Conservation (phyloP, 2,329 filamentous ascomycete genomes). For the Helotiales sp. region DNA sequence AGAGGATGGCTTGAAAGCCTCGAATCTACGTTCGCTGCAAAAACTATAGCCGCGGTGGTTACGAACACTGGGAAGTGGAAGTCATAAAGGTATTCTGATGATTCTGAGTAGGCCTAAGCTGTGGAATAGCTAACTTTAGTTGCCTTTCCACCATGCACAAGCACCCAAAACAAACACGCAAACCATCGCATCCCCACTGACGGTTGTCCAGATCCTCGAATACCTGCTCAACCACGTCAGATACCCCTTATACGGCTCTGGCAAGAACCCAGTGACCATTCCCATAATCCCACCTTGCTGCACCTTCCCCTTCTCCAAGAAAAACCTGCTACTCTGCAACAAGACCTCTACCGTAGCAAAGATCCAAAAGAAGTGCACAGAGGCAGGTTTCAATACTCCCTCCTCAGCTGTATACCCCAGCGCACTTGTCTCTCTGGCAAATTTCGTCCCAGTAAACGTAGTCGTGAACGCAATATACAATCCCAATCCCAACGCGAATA, state of each 20-base stretch:
- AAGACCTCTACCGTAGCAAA: slow-evolving; percentile 77
- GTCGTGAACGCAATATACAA: slow-evolving; percentile 69
- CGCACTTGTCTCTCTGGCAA: slow-evolving; percentile 51
- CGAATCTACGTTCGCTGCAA: too few species aligned
- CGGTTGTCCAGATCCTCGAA: slow-evolving; percentile 68
- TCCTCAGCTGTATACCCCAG: slow-evolving; percentile 31
- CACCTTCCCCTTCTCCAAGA: slow-evolving; percentile 60
- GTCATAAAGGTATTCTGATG: too few species aligned
- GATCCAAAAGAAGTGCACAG: slow-evolving; percentile 70
- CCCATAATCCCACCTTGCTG: slow-evolving; percentile 63
- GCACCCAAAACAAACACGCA: slow-evolving; percentile 70
- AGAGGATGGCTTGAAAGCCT: too few species aligned
- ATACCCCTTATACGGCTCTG: slow-evolving; percentile 62
- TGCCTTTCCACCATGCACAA: slow-evolving; percentile 32
- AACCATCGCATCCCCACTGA: slow-evolving; percentile 72
- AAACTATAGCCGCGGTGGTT: too few species aligned
- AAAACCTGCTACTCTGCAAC: slow-evolving; percentile 69
- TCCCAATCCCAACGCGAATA: slow-evolving; percentile 69
- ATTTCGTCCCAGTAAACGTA: slow-evolving; percentile 66
- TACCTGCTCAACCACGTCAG: slow-evolving; percentile 64
- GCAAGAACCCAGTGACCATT: slow-evolving; percentile 64
- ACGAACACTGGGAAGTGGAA: too few species aligned
- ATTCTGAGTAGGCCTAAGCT: background rate
- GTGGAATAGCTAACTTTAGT: background rate
- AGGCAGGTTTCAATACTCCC: slow-evolving; percentile 37